Evolutionary conservation across 2,329 filamentous ascomycete genomes (phyloP), one percentile per base, ranked within the genome.

Genomic region (Colletotrichum tropicale): DNA sequence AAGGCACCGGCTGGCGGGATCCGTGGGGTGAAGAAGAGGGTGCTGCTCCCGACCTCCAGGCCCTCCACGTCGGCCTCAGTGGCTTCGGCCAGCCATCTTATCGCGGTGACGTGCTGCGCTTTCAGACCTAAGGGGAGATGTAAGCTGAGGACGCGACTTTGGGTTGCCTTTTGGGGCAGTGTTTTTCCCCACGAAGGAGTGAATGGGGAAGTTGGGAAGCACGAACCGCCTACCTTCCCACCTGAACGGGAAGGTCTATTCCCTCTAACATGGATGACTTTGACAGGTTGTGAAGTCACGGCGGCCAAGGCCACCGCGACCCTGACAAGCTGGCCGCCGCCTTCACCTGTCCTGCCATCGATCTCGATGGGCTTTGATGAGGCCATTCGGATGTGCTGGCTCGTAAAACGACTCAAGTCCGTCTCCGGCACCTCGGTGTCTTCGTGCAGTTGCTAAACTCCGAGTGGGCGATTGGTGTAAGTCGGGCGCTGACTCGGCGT

Each of bases 291-390:
- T 1, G 86, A 86, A 3, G 89, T 89, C 32, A 93, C 86, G 1
- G 91, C 89, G 13, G 91, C 88, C 8, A 93, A 84, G 2, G 86
- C 86, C 43, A 91, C 85, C 3, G 91, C 90, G 2, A 92, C 84
- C 58, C 92, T 84, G 1, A 93, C 88, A 0, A 93, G 82, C 78
- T 93, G 91, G 4, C 91, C 91, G 6, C 91, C 92, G 6, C 92
- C 92, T 80, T 93, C 91, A 2, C 91, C 91, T 16, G 34, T 28
- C 28, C 28, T 28, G 2, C 28, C 28, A 28, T 28, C 28, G 7
- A 28, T 28, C 28, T 28, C 28, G 28, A 28, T 28, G 28, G 28
- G 28, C 28, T 28, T 28, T 28, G 28, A 8, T 8, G 28, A 28
- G 28, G 28, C 28, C 28, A 28, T 28, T 28, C 28, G 28, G 28